phyloP scores from a whole-genome alignment of 2,329 filamentous ascomycete species.

The Colletotrichum gigasporum region DNA sequence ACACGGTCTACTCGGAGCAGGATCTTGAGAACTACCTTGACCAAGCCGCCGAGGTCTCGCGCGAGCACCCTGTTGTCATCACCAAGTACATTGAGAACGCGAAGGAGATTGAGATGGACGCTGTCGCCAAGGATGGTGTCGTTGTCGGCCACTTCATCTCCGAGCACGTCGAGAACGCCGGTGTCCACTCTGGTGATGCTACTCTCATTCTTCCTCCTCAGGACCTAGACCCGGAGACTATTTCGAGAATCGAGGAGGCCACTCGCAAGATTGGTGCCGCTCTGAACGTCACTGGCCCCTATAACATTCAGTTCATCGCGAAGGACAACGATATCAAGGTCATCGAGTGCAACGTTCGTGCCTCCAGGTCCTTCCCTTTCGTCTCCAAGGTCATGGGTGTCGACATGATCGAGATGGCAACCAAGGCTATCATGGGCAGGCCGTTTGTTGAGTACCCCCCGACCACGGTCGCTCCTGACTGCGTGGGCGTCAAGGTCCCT shows the following conservation, averaged over 20 bases:
- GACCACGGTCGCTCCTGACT: conserved; percentile 78
- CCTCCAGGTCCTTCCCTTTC: conserved; percentile 96
- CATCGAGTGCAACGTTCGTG: conserved; percentile 98
- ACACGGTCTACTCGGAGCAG: conserved; percentile 96
- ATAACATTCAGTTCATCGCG: conserved; percentile 99
- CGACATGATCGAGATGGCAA: conserved; percentile 98
- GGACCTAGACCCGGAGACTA: conserved; percentile 89
- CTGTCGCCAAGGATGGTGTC: conserved; percentile 87
- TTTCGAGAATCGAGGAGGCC: conserved; percentile 90
- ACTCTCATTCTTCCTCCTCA: conserved; percentile 95
- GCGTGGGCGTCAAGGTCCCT: conserved; percentile 96
- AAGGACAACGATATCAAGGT: conserved; percentile 99
- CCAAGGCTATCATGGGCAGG: conserved; percentile 91
- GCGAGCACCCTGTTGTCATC: conserved; percentile 96
- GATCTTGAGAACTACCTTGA: conserved; percentile 89
- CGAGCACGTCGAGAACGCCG: conserved; percentile 98
- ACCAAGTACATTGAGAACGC: conserved; percentile 99
- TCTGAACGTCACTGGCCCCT: conserved; percentile 94
- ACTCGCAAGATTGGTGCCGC: conserved; percentile 95
- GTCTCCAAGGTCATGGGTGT: conserved; percentile 99
- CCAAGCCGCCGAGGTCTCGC: conserved; percentile 92
- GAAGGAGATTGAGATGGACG: conserved; percentile 99
- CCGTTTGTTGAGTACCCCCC: conserved; percentile 86
- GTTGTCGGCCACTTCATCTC: conserved; percentile 97
- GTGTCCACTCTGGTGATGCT: conserved; percentile 97